Conservation (phyloP, 2,329 filamentous ascomycete genomes). For the Colletotrichum sansevieriae region DNA sequence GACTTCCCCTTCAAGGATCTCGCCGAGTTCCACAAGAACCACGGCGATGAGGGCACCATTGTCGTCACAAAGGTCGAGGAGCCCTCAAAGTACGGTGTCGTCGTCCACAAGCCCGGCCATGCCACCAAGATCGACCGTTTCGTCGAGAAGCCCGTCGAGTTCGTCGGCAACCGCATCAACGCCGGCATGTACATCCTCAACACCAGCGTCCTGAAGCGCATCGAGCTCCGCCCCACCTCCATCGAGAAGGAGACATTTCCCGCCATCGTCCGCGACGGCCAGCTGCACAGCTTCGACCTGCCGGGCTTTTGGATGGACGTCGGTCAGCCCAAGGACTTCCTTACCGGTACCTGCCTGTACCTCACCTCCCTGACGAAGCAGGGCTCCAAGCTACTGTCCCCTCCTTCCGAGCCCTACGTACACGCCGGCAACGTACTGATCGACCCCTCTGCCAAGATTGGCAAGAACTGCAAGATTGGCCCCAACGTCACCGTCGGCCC, state of each 20-base stretch:
- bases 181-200: conserved; percentile 99
- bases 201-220: conserved; percentile 88
- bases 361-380: conserved; percentile 93
- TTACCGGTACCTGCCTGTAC: conserved; percentile 95
- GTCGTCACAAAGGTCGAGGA: conserved; percentile 99
- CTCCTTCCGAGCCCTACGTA: conserved; percentile 81
- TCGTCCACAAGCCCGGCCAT: conserved; percentile 96
- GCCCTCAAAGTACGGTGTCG: conserved; percentile 97
- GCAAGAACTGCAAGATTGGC: conserved; percentile 97
- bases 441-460: conserved; percentile 93
- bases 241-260: conserved; percentile 99
- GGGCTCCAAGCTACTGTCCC: conserved; percentile 84
- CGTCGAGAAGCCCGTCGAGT: conserved; percentile 99
- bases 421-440: conserved; percentile 96
- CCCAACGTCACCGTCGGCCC: conserved; percentile 97
- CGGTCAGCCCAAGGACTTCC: conserved; percentile 98
- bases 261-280: conserved; percentile 87
- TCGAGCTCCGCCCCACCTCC: conserved; percentile 95
- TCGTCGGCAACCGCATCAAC: conserved; percentile 98
- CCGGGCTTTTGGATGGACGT: conserved; percentile 99
- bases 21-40: conserved; percentile 89
- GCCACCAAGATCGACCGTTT: conserved; percentile 95
- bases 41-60: conserved; percentile 97
- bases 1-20: conserved; percentile 95
- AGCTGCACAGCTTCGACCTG: conserved; percentile 95